These are phyloP conservation scores for Cryptosporidium parvum DNA, from an alignment of 169 alveolate genomes.

Conservation along the genomic window DNA sequence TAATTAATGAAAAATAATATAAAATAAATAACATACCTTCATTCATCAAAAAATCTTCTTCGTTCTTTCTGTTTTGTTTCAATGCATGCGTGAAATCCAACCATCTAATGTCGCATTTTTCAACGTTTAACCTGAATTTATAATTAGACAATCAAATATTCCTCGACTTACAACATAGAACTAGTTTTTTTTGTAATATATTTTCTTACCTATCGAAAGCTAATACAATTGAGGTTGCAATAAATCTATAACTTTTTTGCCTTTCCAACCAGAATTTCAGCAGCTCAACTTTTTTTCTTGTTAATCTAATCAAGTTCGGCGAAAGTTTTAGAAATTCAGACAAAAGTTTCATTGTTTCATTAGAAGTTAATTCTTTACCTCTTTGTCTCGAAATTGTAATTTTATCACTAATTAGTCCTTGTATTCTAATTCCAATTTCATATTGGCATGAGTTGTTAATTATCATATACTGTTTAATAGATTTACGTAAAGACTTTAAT, in stretches of 20 bases:
- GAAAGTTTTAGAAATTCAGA: conserved; percentile 29
- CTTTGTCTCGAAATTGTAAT: conserved; percentile 23
- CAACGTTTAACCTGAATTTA: conserved; percentile 15
- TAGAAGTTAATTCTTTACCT: conserved; percentile 30
- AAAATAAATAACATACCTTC: not conserved
- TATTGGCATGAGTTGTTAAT: conserved; percentile 21
- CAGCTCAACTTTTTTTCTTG: conserved; percentile 9
- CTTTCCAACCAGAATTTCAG: conserved; percentile 24
- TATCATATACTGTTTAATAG: conserved; percentile 24
- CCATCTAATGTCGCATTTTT: conserved; percentile 70
- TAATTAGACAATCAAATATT: not conserved
- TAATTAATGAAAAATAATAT: not conserved
- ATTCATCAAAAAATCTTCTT: conserved; percentile 7
- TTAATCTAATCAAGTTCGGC: conserved; percentile 6
- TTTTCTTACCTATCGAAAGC: conserved; percentile 66
- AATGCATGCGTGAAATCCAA: conserved; percentile 62
- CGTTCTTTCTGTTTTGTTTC: not conserved
- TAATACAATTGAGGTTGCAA: conserved; percentile 47
- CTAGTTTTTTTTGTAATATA: not conserved
- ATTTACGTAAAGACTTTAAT: conserved; percentile 2
- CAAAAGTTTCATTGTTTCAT: conserved; percentile 27
- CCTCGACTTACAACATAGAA: not conserved
- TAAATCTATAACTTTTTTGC: conserved; percentile 48
- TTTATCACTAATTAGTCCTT: conserved; percentile 29
- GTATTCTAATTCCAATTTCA: conserved; percentile 56